Evolutionary conservation across 108 stramenopile genomes (phyloP), one percentile per base, ranked within the genome.

Genomic region (Fragilariopsis cylindrus): DNA sequence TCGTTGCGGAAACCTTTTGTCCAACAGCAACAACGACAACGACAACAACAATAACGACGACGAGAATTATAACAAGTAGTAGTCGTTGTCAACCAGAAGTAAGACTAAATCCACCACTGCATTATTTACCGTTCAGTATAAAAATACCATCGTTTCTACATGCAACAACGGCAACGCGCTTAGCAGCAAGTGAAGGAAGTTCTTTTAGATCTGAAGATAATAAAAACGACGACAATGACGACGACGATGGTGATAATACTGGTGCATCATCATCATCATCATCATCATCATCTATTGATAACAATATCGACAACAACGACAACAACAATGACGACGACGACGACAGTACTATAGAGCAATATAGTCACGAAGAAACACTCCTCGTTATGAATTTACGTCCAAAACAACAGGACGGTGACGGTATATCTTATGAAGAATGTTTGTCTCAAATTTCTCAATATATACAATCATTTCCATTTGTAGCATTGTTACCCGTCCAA

Each of bases 401-500:
- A 21, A 47, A 50, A 44, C 67, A 47, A 4, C 30, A 30, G 2
- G 30, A 30, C 30, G 30, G 30, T 30, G 30, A 30, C 30, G 67
- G 48, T 5, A 44, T 50, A 4, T 50, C 67, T 3, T 52, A 15
- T 39, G 67, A 68, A 7, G 67, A 68, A 9, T 45, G 67, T 39
- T 52, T 68, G 4, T 52, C 48, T 16, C 64, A 71, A 15, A 58
- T 88, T 9, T 58, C 73, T 39, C 65, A 69, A 18, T 94, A 86
- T 66, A 80, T 76, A 13, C 84, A 82, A 70, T 83, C 84, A 5
- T 94, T 94, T 65, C 93, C 93, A 1, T 90, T 94, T 83, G 84
- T 90, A 8, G 93, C 90, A 8, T 70, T 90, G 0, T 72, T 94
- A 21, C 93, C 93, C 0, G 88, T 89, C 3, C 93, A 94, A 54